Evolutionary conservation across 139 green algal species (phyloP), one percentile per base, ranked within the genome.

Genomic region (Chlamydomonas sp.): DNA sequence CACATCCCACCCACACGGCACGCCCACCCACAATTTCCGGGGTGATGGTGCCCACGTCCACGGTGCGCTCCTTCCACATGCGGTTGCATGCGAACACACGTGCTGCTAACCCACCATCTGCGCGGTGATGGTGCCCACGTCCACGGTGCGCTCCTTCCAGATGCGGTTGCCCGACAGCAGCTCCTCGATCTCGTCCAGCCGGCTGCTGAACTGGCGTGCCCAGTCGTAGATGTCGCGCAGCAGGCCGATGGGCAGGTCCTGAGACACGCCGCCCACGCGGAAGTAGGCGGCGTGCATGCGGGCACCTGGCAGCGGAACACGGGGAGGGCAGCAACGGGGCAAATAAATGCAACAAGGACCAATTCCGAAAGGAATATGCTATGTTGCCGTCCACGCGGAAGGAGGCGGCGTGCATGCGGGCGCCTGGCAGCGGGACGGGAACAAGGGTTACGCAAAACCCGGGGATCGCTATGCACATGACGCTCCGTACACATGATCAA

Each of bases 181-280:
- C 91, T 98, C 95, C 89, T 98, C 96, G 76, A 98, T 94, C 91
- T 98, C 96, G 87, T 98, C 95, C 87, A 98, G 90, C 69, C 95
- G 95, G 49, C 93, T 95, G 68, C 92, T 91, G 90, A 97, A 98
- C 93, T 98, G 92, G 73, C 95, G 93, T 62, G 93, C 84, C 91
- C 95, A 98, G 90, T 94, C 92, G 86, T 96, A 96, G 80, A 98
- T 95, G 90, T 98, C 96, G 90, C 96, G 90, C 64, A 95, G 91
- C 73, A 98, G 91, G 63, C 96, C 96, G 73, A 97, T 80, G 10
- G 96, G 96, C 85, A 98, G 79, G 91, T 98, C 96, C 91, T 95
- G 93, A 5, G 90, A 83, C 77, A 95, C 93, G 18, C 93, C 93
- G 57, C 93, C 93, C 59, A 94, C 91, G 17, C 96, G 92, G 87